A percentile compares a stretch with the other conserved stretches of the same genome.
These are phyloP conservation scores for Pittosporum tobira DNA, from an alignment of 129 eudicot genomes.

Conservation along the genomic window DNA sequence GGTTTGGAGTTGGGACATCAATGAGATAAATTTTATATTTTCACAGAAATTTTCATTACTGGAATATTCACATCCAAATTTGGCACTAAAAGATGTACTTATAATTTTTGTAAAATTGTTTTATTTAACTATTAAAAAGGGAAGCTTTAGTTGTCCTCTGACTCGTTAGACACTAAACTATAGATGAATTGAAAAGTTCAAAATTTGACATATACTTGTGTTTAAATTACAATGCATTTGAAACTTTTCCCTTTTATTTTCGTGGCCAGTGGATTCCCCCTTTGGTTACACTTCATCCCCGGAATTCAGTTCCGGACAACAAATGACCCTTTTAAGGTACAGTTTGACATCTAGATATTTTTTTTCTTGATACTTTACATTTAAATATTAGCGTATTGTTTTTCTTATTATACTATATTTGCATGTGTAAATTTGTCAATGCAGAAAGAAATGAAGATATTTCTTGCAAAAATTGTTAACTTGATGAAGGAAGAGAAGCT, in stretches of 20 bases:
- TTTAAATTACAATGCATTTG: not conserved
- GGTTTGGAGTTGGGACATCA: too few relatives aligned
- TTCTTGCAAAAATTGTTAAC: constrained; percentile 57
- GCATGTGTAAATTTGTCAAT: not conserved
- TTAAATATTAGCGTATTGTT: not conserved
- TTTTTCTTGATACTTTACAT: not conserved
- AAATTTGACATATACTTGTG: too few relatives aligned
- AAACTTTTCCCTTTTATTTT: too few relatives aligned
- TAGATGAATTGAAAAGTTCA: too few relatives aligned
- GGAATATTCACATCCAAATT: too few relatives aligned
- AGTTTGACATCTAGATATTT: too few relatives aligned
- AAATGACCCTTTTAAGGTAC: constrained; percentile 57
- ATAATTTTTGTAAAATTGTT: not conserved
- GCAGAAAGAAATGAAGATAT: constrained; percentile 74
- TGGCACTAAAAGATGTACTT: too few relatives aligned
- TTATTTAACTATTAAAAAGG: too few relatives aligned
- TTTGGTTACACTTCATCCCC: constrained; percentile 69
- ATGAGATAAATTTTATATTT: too few relatives aligned
- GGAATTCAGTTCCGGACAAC: constrained; percentile 65
- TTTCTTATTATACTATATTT: not conserved
- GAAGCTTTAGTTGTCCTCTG: too few relatives aligned
- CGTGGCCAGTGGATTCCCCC: constrained; percentile 79
- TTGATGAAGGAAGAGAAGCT: constrained; percentile 74
- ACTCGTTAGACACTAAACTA: too few relatives aligned
- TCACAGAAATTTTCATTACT: too few relatives aligned